Base-by-base conservation (phyloP, 108 stramenopile genomes). In the Fragilaria crotonensis region DNA sequence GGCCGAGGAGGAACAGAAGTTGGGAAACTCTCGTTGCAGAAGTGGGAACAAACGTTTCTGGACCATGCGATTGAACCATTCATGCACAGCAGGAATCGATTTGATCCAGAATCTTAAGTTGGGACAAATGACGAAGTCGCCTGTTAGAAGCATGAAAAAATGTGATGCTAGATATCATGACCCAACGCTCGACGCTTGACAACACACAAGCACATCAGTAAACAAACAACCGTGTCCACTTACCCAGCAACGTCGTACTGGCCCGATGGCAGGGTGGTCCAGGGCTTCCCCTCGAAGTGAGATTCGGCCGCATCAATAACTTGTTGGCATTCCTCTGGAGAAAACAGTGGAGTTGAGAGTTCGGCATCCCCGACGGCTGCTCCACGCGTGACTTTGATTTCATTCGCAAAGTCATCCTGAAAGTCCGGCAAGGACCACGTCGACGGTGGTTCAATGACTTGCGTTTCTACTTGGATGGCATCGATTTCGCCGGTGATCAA, bases 41-140 rank as follows among this genome's bases (percentile, higher is more conserved):
- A 76, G 47, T 3, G 79, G 79, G 58, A 80, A 80, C 20, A 80
- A 54, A 25, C 64, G 58, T 36, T 41, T 55, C 50, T 62, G 49
- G 23, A 70, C 26, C 57, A 60, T 72, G 11, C 62, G 27, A 17
- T 60, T 57, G 60, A 80, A 80, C 79, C 79, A 80, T 33, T 66
- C 57, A 50, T 71, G 67, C 19, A 72, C 71, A 9, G 31, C 57
- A 7, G 74, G 75, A n/a, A 80, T 49, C 58, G 64, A 54, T 29
- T 63, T 64, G 45, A 80, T 72, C 74, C 74, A 80, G 66, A 76
- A 75, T 45, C 79, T 41, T 7, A 41, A 14, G 7, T 14, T 14
- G 14, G n/a, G n/a, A n/a, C n/a, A n/a, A n/a, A n/a, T n/a, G n/a
- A n/a, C n/a, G n/a, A n/a, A n/a, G n/a, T n/a, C n/a, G n/a, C n/a